A percentile compares a stretch with the other conserved stretches of the same genome.
Evolutionary conservation across 1,139 yeast genomes (phyloP).

Genomic region (Barnettozyma hawaiiensis): DNA sequence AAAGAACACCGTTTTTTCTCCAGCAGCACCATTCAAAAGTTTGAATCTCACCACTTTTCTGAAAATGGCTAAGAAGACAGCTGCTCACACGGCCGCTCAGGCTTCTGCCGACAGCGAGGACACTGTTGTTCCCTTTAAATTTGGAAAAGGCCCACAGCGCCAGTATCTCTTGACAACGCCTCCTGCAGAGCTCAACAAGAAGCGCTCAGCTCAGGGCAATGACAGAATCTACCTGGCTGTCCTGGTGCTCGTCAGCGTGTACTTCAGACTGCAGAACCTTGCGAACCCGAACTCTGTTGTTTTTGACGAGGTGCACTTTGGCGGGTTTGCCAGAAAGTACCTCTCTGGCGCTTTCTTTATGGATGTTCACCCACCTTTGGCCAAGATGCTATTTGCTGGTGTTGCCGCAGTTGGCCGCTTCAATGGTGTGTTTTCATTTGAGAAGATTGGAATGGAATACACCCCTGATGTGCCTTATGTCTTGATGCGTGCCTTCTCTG

Average conservation of each 20-base stretch:
- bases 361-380: slow-evolving; percentile 95
- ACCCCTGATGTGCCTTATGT: slow-evolving; percentile 65
- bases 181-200: slow-evolving; percentile 32
- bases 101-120: slow-evolving; percentile 23
- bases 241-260: slow-evolving; percentile 48
- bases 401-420: slow-evolving; percentile 70
- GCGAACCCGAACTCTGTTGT: slow-evolving; percentile 75
- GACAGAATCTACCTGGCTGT: slow-evolving; percentile 41
- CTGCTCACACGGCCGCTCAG: neutral
- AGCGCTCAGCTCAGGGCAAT: slow-evolving; percentile 31
- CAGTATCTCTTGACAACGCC: slow-evolving; percentile 40
- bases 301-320: slow-evolving; percentile 88
- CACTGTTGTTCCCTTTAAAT: slow-evolving; percentile 40
- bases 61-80: slow-evolving; percentile 16
- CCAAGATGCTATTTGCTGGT: slow-evolving; percentile 82
- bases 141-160: slow-evolving; percentile 37
- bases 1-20: too few relatives aligned
- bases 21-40: too few relatives aligned
- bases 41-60: too few relatives aligned
- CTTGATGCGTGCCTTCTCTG: slow-evolving; percentile 83
- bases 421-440: slow-evolving; percentile 69
- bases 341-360: slow-evolving; percentile 69
- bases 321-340: slow-evolving; percentile 73
- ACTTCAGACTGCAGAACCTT: slow-evolving; percentile 57
- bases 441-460: slow-evolving; percentile 60